Conservation (phyloP, 495 filamentous ascomycete genomes). For the Talaromyces stipitatus region DNA sequence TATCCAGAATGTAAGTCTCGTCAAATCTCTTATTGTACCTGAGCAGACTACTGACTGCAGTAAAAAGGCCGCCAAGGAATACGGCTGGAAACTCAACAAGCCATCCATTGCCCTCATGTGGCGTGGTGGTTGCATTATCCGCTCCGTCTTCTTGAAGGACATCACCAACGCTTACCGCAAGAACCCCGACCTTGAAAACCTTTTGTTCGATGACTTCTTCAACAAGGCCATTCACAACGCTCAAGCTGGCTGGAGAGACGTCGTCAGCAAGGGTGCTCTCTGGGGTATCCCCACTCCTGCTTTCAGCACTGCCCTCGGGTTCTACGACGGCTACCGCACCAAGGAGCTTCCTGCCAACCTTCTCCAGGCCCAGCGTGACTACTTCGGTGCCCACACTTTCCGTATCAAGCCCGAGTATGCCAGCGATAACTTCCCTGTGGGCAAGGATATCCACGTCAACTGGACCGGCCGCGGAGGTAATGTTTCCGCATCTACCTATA, state of each 20-base stretch:
- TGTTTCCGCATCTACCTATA: constrained; percentile 93
- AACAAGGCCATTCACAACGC: constrained; percentile 96
- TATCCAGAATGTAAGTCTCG: constrained; percentile 80
- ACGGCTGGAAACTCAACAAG: constrained; percentile 98
- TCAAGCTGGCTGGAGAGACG: constrained; percentile 91
- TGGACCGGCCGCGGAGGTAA: constrained; percentile 98
- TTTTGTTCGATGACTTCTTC: constrained; percentile 98
- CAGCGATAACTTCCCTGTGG: constrained; percentile 73
- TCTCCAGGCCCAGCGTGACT: constrained; percentile 96
- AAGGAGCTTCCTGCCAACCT: constrained; percentile 95
- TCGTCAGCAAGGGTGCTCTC: constrained; percentile 81
- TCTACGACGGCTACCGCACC: constrained; percentile 97
- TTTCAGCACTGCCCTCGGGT: constrained; percentile 91
- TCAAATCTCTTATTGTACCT: neutral
- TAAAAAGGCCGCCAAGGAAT: constrained; percentile 80
- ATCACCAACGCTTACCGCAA: constrained; percentile 95
- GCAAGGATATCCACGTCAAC: constrained; percentile 95
- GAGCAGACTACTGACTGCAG: neutral
- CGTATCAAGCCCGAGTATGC: constrained; percentile 88
- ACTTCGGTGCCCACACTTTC: constrained; percentile 99
- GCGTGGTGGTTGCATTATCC: constrained; percentile 99
- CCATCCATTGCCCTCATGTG: constrained; percentile 99
- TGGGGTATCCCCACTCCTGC: constrained; percentile 93
- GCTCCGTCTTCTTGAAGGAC: constrained; percentile 99
- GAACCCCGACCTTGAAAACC: constrained; percentile 93